A percentile compares a stretch with the other conserved stretches of the same genome.
These are phyloP conservation scores for Gremmenia infestans DNA, from an alignment of 2,329 filamentous ascomycete genomes.

Conservation along the genomic window DNA sequence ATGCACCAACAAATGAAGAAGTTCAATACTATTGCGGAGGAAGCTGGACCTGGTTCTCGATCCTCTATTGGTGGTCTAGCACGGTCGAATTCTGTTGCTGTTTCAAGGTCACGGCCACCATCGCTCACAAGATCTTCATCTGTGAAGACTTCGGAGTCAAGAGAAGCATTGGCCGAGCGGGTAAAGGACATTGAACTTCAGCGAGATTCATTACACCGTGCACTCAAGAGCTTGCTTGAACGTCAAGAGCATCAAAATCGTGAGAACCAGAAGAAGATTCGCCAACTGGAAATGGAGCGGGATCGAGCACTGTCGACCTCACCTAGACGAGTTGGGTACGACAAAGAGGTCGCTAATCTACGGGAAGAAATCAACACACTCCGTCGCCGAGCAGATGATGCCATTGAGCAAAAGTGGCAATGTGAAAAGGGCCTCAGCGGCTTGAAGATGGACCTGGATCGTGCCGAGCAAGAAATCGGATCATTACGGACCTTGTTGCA, in stretches of 20 bases:
- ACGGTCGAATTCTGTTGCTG: conserved; percentile 62
- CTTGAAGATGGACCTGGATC: conserved; percentile 93
- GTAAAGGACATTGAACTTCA: conserved; percentile 92
- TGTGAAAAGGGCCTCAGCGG: conserved; percentile 86
- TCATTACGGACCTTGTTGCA: conserved; percentile 73
- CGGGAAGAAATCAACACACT: conserved; percentile 81
- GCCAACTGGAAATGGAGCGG: conserved; percentile 70
- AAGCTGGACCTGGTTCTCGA: conserved; percentile 35
- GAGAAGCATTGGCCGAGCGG: conserved; percentile 68
- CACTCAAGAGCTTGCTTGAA: conserved; percentile 78
- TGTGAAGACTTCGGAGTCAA: conserved; percentile 41
- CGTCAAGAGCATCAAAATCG: conserved; percentile 80
- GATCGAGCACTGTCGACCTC: conserved; percentile 65
- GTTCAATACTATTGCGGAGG: conserved; percentile 58
- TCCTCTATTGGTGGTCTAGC: conserved; percentile 44
- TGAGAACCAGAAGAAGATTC: conserved; percentile 77
- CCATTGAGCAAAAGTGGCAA: conserved; percentile 92
- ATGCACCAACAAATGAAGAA: conserved; percentile 40
- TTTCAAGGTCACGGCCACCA: conserved; percentile 27
- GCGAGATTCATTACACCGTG: conserved; percentile 83
- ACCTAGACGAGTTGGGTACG: conserved; percentile 72
- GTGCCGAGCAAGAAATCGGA: conserved; percentile 86
- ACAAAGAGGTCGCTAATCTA: conserved; percentile 73
- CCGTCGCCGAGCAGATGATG: conserved; percentile 84
- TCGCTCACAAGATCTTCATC: conserved; percentile 55